Base-by-base conservation (phyloP, 2,329 filamentous ascomycete genomes). In the Aspergillus tanneri region DNA sequence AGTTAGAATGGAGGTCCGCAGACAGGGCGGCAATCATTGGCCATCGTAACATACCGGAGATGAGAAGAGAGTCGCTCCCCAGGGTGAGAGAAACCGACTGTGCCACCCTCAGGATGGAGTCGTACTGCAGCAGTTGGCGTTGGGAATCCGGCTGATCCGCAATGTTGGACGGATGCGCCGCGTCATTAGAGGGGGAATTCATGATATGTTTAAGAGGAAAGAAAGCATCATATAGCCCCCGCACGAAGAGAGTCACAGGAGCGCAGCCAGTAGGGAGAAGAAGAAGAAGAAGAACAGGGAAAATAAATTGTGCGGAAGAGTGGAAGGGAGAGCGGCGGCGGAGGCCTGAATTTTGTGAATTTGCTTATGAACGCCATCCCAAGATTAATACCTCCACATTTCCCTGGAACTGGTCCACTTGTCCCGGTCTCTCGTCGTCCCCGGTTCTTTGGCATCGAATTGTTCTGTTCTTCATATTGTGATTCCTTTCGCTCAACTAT, bases 11-110 rank as follows among this genome's bases (percentile, higher is more conserved):
- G 18, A 34, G 43, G 34, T 35, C 32, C 27, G n/a, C 35, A 42
- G 10, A 16, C 22, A 14, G 9, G 12, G 16, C 11, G 18, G n/a
- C 10, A 43, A 34, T 11, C 16, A 50, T 50, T 42, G 53, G 38
- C 23, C 4, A 24, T 16, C 38, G 36, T 24, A 24, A 49, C 70
- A 49, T 72, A 83, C 81, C 81, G 45, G 80, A 64, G 10, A 86
- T 73, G 53, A 83, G 74, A 42, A 86, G 71, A 23, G 80, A 76
- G 58, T 86, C 82, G 1, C 77, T 79, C 16, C 77, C 78, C 34
- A 87, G 69, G 1, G 81, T 84, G 41, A 87, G 69, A 21, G 77
- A 81, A 9, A 80, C 80, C 64, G 81, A 77, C 49, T 78, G 73
- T 57, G 78, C 80, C 14, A 85, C 77, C 40, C 70, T 64, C 47